Base-by-base conservation (phyloP, 2,329 filamentous ascomycete genomes). In the Neoascochyta sp. region DNA sequence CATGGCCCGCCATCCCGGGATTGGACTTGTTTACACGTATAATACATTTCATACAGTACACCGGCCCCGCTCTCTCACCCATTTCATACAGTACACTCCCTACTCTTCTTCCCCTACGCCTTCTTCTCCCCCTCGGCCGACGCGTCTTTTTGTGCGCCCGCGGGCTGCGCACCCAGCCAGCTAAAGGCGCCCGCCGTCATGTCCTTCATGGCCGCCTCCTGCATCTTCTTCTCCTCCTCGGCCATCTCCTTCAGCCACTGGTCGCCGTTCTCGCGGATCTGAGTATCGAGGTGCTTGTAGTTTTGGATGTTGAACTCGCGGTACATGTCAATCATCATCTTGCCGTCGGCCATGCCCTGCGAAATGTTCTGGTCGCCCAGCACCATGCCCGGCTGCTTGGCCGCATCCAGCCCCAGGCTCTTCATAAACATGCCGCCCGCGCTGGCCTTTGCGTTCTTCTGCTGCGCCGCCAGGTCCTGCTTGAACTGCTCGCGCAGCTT, bases 191-290 rank as follows among this genome's bases (percentile, higher is more conserved):
- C 50, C 11, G 44, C 53, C 76, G 90, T 92, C 86, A 95, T 94
- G 57, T 77, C 86, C 67, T 83, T 85, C 82, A 94, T 89, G 52
- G 83, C 83, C 66, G 94, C 88, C 56, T 94, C 85, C 64, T 89
- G 85, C 42, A 81, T 74, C 71, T 87, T 89, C 72, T 95, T 90
- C 69, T 89, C 83, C 60, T 86, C 78, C 27, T 81, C 81, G 23
- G 85, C 84, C 73, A 95, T 89, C 64, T 96, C 90, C 71, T 89
- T 89, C 49, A 98, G 73, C 86, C 89, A 95, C 68, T 90, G 87
- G 63, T 90, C 87, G 29, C 89, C 92, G 59, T 96, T 92, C 64
- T 93, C 84, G 25, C 83, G 76, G 51, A 98, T 94, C 68, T 95
- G 84, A 66, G 81, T 82, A 65, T 96, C 90, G 41, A 96, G 75